phyloP scores from a whole-genome alignment of 2,329 filamentous ascomycete genomes.

The Fusarium algeriense region DNA sequence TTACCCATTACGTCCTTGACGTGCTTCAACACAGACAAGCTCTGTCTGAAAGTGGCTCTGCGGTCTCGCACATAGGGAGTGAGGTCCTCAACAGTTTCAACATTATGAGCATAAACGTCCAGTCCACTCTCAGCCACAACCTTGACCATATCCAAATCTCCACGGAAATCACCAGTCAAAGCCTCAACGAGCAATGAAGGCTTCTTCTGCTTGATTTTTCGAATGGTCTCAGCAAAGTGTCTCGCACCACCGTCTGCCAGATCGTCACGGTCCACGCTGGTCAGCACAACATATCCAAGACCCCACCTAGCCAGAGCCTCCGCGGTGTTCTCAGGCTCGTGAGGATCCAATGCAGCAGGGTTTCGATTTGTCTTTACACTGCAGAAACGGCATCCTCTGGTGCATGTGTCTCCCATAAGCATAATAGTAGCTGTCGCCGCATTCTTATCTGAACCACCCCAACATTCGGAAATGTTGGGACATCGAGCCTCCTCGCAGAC shows the following conservation, averaged over 20 bases:
- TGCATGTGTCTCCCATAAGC: slow-evolving; percentile 99
- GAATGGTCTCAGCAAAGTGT: slow-evolving; percentile 94
- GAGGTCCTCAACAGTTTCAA: slow-evolving; percentile 92
- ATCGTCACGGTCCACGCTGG: slow-evolving; percentile 93
- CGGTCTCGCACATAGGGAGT: slow-evolving; percentile 92
- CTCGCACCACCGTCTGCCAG: slow-evolving; percentile 86
- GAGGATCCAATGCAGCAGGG: slow-evolving; percentile 85
- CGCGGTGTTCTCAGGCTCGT: slow-evolving; percentile 96
- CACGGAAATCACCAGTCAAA: slow-evolving; percentile 87
- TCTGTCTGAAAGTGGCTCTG: slow-evolving; percentile 89
- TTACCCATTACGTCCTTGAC: slow-evolving; percentile 80
- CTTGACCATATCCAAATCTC: slow-evolving; percentile 87
- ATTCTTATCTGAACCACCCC: slow-evolving; percentile 90
- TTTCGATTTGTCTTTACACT: slow-evolving; percentile 88
- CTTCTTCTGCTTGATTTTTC: slow-evolving; percentile 89
- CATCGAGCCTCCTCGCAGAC: slow-evolving; percentile 98
- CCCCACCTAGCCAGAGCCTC: slow-evolving; percentile 95
- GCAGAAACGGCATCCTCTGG: slow-evolving; percentile 95
- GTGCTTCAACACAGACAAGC: slow-evolving; percentile 80
- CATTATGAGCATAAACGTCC: slow-evolving; percentile 97
- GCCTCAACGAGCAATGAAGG: slow-evolving; percentile 84
- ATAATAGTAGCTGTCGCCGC: slow-evolving; percentile 98
- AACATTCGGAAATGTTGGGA: slow-evolving; percentile 98
- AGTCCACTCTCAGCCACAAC: slow-evolving; percentile 88
- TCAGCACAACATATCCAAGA: slow-evolving; percentile 94